Conservation (phyloP, 2,329 filamentous ascomycete genomes). For the Albophoma yamanashiensis region DNA sequence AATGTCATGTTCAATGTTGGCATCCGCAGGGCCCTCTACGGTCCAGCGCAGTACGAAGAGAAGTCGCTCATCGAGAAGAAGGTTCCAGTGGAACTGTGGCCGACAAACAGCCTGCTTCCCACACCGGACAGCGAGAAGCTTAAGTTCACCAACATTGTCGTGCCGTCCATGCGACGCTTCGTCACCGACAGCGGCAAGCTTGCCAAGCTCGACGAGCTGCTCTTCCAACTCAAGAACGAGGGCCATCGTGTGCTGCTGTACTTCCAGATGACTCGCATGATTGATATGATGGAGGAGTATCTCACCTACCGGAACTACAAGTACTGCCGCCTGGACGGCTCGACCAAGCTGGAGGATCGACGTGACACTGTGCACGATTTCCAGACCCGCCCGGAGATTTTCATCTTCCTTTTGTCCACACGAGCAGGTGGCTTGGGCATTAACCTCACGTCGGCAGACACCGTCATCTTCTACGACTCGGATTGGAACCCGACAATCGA, state of each 20-base stretch:
- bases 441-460: constrained; percentile 92
- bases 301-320: constrained; percentile 98
- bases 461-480: constrained; percentile 98
- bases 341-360: constrained; percentile 92
- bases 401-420: constrained; percentile 92
- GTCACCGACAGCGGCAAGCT: constrained; percentile 97
- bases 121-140: constrained; percentile 70
- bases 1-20: constrained; percentile 67
- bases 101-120: constrained; percentile 58
- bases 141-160: constrained; percentile 80
- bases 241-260: constrained; percentile 91
- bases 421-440: constrained; percentile 96
- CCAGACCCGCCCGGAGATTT: constrained; percentile 88
- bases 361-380: constrained; percentile 95
- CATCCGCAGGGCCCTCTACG: constrained; percentile 67
- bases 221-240: constrained; percentile 83
- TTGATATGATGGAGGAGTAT: constrained; percentile 98
- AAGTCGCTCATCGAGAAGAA: constrained; percentile 64
- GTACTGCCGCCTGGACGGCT: constrained; percentile 92
- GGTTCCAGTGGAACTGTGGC: constrained; percentile 53
- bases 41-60: constrained; percentile 54
- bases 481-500: constrained; percentile 99
- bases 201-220: constrained; percentile 75
- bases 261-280: constrained; percentile 99
- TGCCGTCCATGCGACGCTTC: constrained; percentile 94